phyloP scores from a whole-genome alignment of 345 rosid species.

The Pistacia atlantica region DNA sequence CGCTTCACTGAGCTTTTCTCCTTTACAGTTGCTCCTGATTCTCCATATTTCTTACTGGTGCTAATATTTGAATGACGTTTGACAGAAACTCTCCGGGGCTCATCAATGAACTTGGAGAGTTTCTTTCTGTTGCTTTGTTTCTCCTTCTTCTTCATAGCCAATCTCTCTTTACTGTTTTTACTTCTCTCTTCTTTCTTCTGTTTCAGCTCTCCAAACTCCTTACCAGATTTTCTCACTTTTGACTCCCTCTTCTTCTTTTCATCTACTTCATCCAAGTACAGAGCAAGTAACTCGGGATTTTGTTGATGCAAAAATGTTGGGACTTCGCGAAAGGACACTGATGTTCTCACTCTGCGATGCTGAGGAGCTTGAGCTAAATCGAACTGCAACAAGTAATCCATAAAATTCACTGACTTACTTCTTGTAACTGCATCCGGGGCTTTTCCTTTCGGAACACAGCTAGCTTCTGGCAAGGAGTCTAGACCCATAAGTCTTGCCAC shows the following conservation, averaged over 20 bases:
- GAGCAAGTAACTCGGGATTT: conserved; percentile 42
- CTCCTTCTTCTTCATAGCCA: conserved; percentile 30
- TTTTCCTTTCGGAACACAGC: conserved; percentile 39
- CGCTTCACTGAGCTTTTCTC: conserved; percentile 26
- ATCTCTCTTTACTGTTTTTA: conserved; percentile 13
- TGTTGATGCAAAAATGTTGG: conserved; percentile 29
- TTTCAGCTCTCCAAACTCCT: conserved; percentile 22
- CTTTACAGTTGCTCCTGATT: conserved; percentile 14
- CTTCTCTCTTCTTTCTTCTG: conserved; percentile 18
- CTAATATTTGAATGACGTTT: conserved; percentile 23
- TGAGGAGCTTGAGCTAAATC: conserved; percentile 35
- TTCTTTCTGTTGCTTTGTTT: conserved; percentile 38
- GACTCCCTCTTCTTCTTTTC: conserved; percentile 30
- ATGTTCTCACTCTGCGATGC: conserved; percentile 65
- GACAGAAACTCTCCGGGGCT: conserved; percentile 42
- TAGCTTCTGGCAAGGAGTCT: conserved; percentile 57
- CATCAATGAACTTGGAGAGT: conserved; percentile 48
- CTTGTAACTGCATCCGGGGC: conserved; percentile 51
- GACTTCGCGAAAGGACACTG: conserved; percentile 80
- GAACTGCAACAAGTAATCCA: conserved; percentile 67
- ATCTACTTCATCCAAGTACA: conserved; percentile 48
- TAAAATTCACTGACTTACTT: conserved; percentile 84
- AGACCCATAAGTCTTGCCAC: conserved; percentile 92
- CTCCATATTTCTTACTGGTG: conserved; percentile 16
- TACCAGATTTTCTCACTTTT: conserved; percentile 36